Evolutionary conservation across 1,284 basidiomycete genomes (phyloP).

Genomic region (Coniophora puteana): DNA sequence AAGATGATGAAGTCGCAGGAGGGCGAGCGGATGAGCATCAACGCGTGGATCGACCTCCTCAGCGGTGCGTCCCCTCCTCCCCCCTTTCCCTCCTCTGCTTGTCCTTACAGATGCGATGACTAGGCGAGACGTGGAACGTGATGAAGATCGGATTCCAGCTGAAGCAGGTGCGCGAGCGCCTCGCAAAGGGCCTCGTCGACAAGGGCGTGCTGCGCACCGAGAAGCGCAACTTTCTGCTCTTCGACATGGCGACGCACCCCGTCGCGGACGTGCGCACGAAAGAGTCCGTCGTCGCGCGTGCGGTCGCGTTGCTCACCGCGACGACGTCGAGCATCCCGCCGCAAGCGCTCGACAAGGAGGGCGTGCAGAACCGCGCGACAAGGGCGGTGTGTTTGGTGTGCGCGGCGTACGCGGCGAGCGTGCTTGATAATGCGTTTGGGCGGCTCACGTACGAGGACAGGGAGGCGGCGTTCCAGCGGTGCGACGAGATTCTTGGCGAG

Average conservation of each 20-base stretch:
- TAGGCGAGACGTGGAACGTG: constrained; percentile 98
- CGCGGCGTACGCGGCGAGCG: constrained; percentile 88
- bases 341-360: constrained; percentile 70
- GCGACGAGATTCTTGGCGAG: constrained; percentile 88
- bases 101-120: too few relatives aligned
- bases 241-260: constrained; percentile 98
- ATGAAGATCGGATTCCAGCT: constrained; percentile 98
- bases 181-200: constrained; percentile 96
- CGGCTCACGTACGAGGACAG: constrained; percentile 86
- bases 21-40: constrained; percentile 79
- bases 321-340: constrained; percentile 80
- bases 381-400: constrained; percentile 85
- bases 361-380: constrained; percentile 73
- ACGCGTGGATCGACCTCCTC: constrained; percentile 90
- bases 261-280: constrained; percentile 90
- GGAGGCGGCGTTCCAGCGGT: constrained; percentile 86
- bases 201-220: constrained; percentile 96
- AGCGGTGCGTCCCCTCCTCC: constrained; percentile 60
- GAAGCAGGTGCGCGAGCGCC: constrained; percentile 93
- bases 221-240: constrained; percentile 95
- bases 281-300: constrained; percentile 76
- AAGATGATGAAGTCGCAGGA: constrained; percentile 86
- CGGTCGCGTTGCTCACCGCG: constrained; percentile 75
- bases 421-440: constrained; percentile 91
- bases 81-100: constrained; percentile 3